Evolutionary conservation across 495 filamentous ascomycete species (phyloP).

Genomic region (Tuber magnatum): DNA sequence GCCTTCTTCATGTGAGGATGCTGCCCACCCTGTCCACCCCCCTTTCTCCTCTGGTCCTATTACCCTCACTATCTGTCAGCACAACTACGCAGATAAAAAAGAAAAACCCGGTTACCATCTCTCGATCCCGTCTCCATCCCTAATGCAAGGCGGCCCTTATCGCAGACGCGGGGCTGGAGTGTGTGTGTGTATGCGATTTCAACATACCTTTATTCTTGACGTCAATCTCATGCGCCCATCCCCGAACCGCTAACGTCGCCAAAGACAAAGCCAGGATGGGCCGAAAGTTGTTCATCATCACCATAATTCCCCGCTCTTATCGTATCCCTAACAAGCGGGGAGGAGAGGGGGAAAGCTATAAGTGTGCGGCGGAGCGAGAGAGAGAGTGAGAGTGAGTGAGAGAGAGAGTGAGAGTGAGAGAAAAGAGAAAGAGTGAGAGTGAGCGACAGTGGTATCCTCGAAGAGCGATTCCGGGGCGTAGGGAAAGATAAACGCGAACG

Average conservation of each 20-base stretch:
- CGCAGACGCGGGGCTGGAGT: background rate
- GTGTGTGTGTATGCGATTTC: background rate
- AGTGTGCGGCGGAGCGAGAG: background rate
- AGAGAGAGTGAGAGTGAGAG: background rate
- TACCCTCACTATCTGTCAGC: no score
- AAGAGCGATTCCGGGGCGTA: background rate
- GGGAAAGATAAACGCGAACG: background rate
- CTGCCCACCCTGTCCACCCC: no score
- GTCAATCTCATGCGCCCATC: background rate
- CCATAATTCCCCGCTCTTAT: background rate
- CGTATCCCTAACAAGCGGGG: background rate
- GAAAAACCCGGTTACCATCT: background rate
- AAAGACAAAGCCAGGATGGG: background rate
- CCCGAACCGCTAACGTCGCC: background rate
- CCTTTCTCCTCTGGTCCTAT: no score
- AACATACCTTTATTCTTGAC: constrained; percentile 2
- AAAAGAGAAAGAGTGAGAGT: background rate
- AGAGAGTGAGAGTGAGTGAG: background rate
- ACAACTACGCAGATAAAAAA: background rate
- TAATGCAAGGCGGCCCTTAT: background rate
- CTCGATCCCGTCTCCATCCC: background rate
- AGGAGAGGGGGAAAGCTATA: background rate
- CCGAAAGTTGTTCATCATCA: background rate
- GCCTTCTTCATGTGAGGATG: no score
- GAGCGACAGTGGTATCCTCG: background rate